These are phyloP conservation scores for Plasmodium billcollinsi DNA, from an alignment of 169 alveolate genomes.

Conservation along the genomic window DNA sequence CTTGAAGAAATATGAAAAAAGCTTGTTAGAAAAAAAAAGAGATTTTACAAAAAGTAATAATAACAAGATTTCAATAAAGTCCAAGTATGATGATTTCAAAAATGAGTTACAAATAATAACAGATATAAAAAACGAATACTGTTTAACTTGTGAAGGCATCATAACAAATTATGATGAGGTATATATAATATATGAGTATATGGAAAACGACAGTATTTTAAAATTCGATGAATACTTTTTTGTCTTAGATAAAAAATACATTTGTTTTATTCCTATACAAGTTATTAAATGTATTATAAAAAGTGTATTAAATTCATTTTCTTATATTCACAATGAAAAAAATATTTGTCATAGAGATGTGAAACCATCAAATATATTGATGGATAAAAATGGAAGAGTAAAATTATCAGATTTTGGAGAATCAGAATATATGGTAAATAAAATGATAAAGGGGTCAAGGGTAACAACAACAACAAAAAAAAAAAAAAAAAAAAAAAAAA, in stretches of 20 bases:
- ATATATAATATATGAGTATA: constrained; percentile 47
- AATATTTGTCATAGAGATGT: constrained; percentile 92
- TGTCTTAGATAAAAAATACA: constrained; percentile 34
- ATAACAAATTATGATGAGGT: constrained; percentile 45
- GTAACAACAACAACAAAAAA: constrained; percentile 4
- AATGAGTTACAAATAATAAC: constrained; percentile 44
- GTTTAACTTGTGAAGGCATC: constrained; percentile 44
- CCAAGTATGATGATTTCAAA: constrained; percentile 63
- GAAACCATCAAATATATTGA: constrained; percentile 90
- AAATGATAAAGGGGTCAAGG: constrained; percentile 34
- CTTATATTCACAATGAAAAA: constrained; percentile 39
- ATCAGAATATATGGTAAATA: constrained; percentile 45
- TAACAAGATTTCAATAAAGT: constrained; percentile 7
- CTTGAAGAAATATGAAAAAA: constrained; percentile 42
- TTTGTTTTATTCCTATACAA: constrained; percentile 36
- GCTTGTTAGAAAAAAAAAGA: constrained; percentile 23
- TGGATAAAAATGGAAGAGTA: constrained; percentile 85
- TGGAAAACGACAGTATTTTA: constrained; percentile 51
- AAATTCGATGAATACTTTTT: constrained; percentile 37
- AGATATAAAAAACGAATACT: constrained; percentile 65
- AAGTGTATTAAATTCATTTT: constrained; percentile 38
- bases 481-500: background rate
- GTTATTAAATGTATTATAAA: constrained; percentile 49
- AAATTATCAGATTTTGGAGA: constrained; percentile 92
- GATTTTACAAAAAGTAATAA: constrained; percentile 18